These are phyloP conservation scores for Syzygium grande DNA, from an alignment of 345 rosid species.

Conservation along the genomic window DNA sequence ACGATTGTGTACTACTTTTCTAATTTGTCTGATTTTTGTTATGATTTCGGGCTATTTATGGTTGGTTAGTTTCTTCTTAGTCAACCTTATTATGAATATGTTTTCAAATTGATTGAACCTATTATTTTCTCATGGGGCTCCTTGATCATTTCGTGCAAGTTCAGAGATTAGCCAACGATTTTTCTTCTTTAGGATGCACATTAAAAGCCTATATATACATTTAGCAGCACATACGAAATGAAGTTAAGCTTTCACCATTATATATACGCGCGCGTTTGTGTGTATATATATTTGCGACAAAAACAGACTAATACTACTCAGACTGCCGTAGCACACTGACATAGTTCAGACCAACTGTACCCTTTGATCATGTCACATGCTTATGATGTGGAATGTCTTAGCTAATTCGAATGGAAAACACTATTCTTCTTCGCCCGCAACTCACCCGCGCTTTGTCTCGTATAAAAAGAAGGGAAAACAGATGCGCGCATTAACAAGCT, in stretches of 20 bases:
- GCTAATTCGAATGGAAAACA: neutral
- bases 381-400: neutral
- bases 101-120: neutral
- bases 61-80: neutral
- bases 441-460: neutral
- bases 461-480: neutral
- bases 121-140: neutral
- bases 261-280: too few species aligned
- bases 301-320: neutral
- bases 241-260: neutral
- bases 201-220: neutral
- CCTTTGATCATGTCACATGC: neutral
- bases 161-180: neutral
- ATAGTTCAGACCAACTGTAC: too few species aligned
- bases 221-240: neutral
- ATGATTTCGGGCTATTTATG: neutral
- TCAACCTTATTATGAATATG: neutral
- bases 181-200: neutral
- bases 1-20: neutral
- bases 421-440: neutral
- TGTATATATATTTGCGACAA: too few species aligned
- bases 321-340: neutral
- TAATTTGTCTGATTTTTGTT: neutral
- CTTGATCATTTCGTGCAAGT: neutral
- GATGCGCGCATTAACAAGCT: neutral